Conservation (phyloP, 192 early-diverging fungal species). For the Mortierella claussenii region DNA sequence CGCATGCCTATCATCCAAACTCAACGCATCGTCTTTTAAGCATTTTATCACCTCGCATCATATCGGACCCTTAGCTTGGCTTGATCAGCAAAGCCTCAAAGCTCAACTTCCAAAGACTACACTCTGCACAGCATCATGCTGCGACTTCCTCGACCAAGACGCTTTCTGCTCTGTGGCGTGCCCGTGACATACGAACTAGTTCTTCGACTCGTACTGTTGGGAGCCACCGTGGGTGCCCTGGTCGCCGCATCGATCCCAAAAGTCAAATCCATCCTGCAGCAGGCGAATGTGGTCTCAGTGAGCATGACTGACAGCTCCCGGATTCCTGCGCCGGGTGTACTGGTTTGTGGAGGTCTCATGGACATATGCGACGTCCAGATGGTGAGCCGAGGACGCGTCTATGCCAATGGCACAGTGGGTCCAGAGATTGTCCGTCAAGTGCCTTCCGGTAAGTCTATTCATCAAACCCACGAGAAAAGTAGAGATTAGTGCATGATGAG, state of each 20-base stretch:
- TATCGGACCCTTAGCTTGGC: no score
- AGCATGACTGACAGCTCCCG: conserved; percentile 4
- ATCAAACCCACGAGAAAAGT: no score
- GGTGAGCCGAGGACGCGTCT: conserved; percentile 1
- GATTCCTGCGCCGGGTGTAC: conserved; percentile 17
- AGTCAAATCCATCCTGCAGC: conserved; percentile 17
- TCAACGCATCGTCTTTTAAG: no score
- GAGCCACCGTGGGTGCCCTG: conserved; percentile 10
- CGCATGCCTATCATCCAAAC: no score
- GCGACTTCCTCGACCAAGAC: conserved; percentile 1
- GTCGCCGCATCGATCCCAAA: conserved; percentile 18
- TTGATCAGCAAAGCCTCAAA: no score
- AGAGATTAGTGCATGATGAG: no score
- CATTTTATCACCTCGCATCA: no score
- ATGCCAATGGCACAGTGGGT: conserved; percentile 5
- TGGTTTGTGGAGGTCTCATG: conserved; percentile 15
- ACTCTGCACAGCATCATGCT: background rate
- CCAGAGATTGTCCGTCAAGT: background rate
- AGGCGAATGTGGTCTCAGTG: conserved; percentile 36
- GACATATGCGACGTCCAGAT: conserved; percentile 21
- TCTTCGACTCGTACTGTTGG: conserved; percentile 17
- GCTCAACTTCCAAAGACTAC: no score
- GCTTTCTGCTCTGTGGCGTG: conserved; percentile 20
- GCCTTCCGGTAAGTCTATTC: conserved; percentile 1
- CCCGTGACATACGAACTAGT: conserved; percentile 35